A percentile compares a stretch with the other conserved stretches of the same genome.
Evolutionary conservation across 2,329 filamentous ascomycete species (phyloP).

Genomic region (Leptographium flavum): DNA sequence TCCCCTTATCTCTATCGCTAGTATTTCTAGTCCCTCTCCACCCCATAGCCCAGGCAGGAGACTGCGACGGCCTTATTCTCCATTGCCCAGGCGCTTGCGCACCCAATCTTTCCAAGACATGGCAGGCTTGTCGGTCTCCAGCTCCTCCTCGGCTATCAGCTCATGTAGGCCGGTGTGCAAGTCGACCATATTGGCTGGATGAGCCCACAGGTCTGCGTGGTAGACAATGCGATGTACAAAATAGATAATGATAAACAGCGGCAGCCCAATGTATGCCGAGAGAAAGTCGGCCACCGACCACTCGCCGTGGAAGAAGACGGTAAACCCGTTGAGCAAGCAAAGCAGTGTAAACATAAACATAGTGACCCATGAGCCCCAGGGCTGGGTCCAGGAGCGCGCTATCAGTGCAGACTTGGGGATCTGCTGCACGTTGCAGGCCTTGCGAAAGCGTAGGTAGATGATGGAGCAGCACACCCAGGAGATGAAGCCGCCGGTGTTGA

Average conservation of each 20-base stretch:
- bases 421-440: slow-evolving; percentile 50
- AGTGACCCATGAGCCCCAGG: slow-evolving; percentile 50
- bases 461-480: slow-evolving; percentile 53
- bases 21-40: too few species aligned
- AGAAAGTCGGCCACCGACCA: slow-evolving; percentile 18
- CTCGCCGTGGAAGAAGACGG: slow-evolving; percentile 17
- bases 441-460: slow-evolving; percentile 55
- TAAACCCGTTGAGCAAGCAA: slow-evolving; percentile 17
- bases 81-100: too few species aligned
- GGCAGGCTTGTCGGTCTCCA: too few species aligned
- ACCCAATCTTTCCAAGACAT: too few species aligned
- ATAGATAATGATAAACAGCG: slow-evolving; percentile 11
- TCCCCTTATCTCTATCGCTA: too few species aligned
- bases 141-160: background rate
- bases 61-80: too few species aligned
- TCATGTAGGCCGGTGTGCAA: slow-evolving; percentile 1
- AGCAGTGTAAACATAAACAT: slow-evolving; percentile 28
- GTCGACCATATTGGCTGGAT: background rate
- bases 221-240: slow-evolving; percentile 27
- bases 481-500: slow-evolving; percentile 55
- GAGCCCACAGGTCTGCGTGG: background rate
- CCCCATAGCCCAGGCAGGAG: too few species aligned
- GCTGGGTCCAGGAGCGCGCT: slow-evolving; percentile 54
- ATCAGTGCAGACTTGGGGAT: slow-evolving; percentile 46
- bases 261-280: slow-evolving; percentile 23